These are phyloP conservation scores for Talaromyces piceae DNA, from an alignment of 2,329 filamentous ascomycete species.

Conservation along the genomic window DNA sequence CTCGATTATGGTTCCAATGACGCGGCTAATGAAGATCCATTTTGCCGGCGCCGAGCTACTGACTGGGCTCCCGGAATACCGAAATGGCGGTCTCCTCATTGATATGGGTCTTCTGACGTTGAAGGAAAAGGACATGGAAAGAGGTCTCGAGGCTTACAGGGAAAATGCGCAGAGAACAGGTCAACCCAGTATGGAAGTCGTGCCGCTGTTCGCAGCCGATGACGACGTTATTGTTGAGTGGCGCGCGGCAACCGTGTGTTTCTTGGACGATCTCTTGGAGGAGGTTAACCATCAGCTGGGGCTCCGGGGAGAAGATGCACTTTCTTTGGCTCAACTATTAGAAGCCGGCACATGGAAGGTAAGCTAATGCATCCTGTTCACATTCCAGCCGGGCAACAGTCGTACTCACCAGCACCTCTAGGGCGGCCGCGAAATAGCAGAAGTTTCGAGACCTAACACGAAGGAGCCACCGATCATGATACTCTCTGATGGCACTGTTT, in stretches of 20 bases:
- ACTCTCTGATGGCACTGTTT: slow-evolving; percentile 91
- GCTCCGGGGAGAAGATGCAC: slow-evolving; percentile 59
- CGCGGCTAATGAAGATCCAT: slow-evolving; percentile 68
- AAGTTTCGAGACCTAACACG: slow-evolving; percentile 90
- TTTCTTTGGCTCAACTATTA: slow-evolving; percentile 79
- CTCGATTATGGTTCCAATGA: slow-evolving; percentile 88
- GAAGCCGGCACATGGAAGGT: slow-evolving; percentile 99
- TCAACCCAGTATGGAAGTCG: slow-evolving; percentile 63
- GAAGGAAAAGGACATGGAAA: slow-evolving; percentile 60
- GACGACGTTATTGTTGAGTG: slow-evolving; percentile 77
- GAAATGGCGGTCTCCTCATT: slow-evolving; percentile 83
- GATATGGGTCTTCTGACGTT: slow-evolving; percentile 74
- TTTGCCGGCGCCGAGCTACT: slow-evolving; percentile 75
- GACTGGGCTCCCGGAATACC: slow-evolving; percentile 84
- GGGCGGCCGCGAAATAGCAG: slow-evolving; percentile 92
- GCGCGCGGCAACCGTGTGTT: slow-evolving; percentile 67
- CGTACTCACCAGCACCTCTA: slow-evolving; percentile 32
- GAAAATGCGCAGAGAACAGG: slow-evolving; percentile 66
- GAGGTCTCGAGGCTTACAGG: slow-evolving; percentile 62
- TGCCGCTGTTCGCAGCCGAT: slow-evolving; percentile 63
- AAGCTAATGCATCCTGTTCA: slow-evolving; percentile 23
- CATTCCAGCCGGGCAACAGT: background rate
- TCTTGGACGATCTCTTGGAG: slow-evolving; percentile 61
- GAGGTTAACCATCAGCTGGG: slow-evolving; percentile 63
- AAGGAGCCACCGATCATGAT: slow-evolving; percentile 96